Percentiles rank a stretch among this genome's conserved stretches.
Evolutionary conservation across 805 yeast species (phyloP).

Genomic region (Candida sphagnicola): DNA sequence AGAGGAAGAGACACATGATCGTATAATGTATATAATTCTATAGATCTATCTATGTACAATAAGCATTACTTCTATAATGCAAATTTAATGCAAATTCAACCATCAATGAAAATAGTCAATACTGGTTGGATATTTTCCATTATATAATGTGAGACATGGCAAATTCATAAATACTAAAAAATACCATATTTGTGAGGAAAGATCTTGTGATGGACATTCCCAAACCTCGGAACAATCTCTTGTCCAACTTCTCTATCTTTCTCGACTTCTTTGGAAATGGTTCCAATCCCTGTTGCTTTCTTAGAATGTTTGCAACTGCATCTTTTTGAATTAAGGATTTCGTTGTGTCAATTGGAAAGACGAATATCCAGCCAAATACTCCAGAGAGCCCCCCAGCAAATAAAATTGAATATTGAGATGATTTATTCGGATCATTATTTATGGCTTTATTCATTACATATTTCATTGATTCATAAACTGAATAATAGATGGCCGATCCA

Average conservation of each 20-base stretch:
- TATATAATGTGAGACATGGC: conserved; percentile 54
- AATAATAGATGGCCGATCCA: conserved; percentile 70
- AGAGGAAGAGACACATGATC: not conserved
- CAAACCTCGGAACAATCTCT: conserved; percentile 68
- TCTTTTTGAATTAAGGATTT: conserved; percentile 76
- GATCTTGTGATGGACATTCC: conserved; percentile 73
- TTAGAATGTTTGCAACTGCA: conserved; percentile 61
- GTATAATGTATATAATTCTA: not conserved
- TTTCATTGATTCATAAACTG: conserved; percentile 72
- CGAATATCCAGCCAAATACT: conserved; percentile 64
- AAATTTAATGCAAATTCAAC: not conserved
- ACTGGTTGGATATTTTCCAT: conserved; percentile 5
- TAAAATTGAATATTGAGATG: conserved; percentile 29
- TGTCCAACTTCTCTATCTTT: conserved; percentile 28
- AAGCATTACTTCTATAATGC: not conserved
- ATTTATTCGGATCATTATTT: conserved; percentile 19
- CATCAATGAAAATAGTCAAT: not conserved
- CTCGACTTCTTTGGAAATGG: conserved; percentile 30
- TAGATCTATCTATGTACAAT: not conserved
- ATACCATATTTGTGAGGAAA: conserved; percentile 67
- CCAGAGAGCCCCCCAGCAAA: conserved; percentile 82
- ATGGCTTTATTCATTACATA: conserved; percentile 35
- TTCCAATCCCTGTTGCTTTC: conserved; percentile 44
- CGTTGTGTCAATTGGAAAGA: conserved; percentile 79
- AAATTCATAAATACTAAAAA: conserved; percentile 69